Percentiles rank a stretch among this genome's conserved stretches.
These are phyloP conservation scores for Entomortierella beljakovae DNA, from an alignment of 192 early-diverging fungal genomes.

Conservation along the genomic window DNA sequence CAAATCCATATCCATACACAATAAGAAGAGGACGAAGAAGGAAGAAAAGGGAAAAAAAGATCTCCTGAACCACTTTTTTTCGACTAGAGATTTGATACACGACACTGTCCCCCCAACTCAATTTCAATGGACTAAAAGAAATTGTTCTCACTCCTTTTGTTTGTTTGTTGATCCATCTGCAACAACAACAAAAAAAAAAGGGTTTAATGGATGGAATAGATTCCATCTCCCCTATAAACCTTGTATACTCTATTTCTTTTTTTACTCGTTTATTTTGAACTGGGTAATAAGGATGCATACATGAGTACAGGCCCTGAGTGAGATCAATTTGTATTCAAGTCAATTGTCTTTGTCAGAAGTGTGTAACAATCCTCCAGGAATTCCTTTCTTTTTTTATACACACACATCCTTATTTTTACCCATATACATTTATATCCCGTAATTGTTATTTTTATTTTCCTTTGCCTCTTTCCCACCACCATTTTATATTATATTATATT, in stretches of 20 bases:
- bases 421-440: conserved; percentile 1
- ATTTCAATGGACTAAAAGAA: neutral
- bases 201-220: conserved; percentile 15
- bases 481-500: conserved; percentile 7
- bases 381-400: too few species aligned
- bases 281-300: neutral
- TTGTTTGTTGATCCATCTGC: conserved; percentile 1
- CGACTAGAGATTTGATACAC: too few species aligned
- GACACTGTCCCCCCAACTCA: neutral
- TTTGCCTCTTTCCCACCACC: neutral
- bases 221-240: neutral
- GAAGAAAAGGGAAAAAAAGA: too few species aligned
- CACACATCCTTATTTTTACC: too few species aligned
- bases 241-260: conserved; percentile 1
- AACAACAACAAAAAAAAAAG: neutral
- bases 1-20: too few species aligned
- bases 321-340: too few species aligned
- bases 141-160: conserved; percentile 28
- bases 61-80: neutral
- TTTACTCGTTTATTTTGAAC: neutral
- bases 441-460: neutral
- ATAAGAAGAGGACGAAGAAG: too few species aligned
- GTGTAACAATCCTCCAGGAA: too few species aligned
- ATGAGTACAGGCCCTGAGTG: too few species aligned
- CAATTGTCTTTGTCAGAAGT: too few species aligned